These are phyloP conservation scores for Polymyxa betae DNA, from an alignment of 208 protist species.

Conservation along the genomic window DNA sequence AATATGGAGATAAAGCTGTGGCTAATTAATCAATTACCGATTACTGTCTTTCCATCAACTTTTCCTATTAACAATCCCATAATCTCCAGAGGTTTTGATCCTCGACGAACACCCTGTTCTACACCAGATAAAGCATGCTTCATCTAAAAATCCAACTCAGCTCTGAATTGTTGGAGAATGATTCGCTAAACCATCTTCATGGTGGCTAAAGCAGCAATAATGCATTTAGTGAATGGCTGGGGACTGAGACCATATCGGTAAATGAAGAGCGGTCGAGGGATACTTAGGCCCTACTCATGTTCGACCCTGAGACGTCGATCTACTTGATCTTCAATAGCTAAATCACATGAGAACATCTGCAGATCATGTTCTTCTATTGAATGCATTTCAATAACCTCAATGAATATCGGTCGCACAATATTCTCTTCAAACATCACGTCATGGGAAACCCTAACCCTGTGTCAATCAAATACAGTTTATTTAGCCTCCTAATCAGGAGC, in stretches of 20 bases:
- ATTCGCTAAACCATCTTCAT: slow-evolving; percentile 59
- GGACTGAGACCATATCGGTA: neutral
- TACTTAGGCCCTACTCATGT: neutral
- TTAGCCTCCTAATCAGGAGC: no score
- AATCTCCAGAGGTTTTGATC: slow-evolving; percentile 58
- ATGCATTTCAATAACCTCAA: no score
- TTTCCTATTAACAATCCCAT: slow-evolving; percentile 63
- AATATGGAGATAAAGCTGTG: neutral
- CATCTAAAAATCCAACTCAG: neutral
- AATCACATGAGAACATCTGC: neutral
- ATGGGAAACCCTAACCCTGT: no score
- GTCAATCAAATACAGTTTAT: no score
- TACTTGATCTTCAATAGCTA: neutral
- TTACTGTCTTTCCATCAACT: slow-evolving; percentile 25
- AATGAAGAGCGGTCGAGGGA: neutral
- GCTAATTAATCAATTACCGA: neutral
- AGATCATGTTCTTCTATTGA: no score
- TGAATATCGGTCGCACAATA: no score
- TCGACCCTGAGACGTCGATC: neutral
- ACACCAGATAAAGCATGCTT: slow-evolving; percentile 20
- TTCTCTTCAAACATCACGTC: no score
- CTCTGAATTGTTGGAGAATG: neutral
- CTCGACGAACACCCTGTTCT: neutral
- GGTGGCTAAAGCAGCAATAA: slow-evolving; percentile 53
- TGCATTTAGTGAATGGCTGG: slow-evolving; percentile 31